A percentile compares a stretch with the other conserved stretches of the same genome.
Conservation (phyloP, 257 asterid species). For the Striga asiatica region DNA sequence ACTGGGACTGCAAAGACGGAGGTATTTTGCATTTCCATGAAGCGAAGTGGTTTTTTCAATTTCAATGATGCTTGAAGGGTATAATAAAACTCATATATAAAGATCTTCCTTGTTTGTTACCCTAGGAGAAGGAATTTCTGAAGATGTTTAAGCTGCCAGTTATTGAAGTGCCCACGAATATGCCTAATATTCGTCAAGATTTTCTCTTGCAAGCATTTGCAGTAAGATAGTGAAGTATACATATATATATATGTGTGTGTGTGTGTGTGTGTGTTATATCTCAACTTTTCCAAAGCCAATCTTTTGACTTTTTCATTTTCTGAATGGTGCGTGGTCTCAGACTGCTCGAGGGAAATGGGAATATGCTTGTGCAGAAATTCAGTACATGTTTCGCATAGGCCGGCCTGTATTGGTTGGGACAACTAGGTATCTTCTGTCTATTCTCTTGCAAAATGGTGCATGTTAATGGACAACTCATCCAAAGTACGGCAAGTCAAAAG, state of each 20-base stretch:
- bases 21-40: slow-evolving; percentile 25
- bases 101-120: neutral
- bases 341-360: slow-evolving; percentile 96
- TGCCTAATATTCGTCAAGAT: slow-evolving; percentile 78
- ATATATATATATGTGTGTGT: no score
- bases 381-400: slow-evolving; percentile 72
- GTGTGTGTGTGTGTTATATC: no score
- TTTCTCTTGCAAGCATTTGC: slow-evolving; percentile 91
- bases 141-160: slow-evolving; percentile 91
- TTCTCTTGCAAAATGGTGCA: slow-evolving; percentile 16
- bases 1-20: slow-evolving; percentile 99
- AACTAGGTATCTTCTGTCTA: slow-evolving; percentile 50
- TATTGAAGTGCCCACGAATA: slow-evolving; percentile 90
- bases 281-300: slow-evolving; percentile 9
- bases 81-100: neutral
- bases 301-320: slow-evolving; percentile 14
- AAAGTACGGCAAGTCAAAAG: neutral
- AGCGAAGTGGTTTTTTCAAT: no score
- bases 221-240: slow-evolving; percentile 33
- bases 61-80: slow-evolving; percentile 12
- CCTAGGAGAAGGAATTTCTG: slow-evolving; percentile 89
- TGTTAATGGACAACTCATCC: slow-evolving; percentile 9
- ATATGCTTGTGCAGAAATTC: slow-evolving; percentile 71
- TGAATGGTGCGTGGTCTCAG: slow-evolving; percentile 29
- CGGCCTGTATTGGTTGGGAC: slow-evolving; percentile 96